Base-by-base conservation (phyloP, 2,329 filamentous ascomycete genomes). In the Fusarium acutatum region DNA sequence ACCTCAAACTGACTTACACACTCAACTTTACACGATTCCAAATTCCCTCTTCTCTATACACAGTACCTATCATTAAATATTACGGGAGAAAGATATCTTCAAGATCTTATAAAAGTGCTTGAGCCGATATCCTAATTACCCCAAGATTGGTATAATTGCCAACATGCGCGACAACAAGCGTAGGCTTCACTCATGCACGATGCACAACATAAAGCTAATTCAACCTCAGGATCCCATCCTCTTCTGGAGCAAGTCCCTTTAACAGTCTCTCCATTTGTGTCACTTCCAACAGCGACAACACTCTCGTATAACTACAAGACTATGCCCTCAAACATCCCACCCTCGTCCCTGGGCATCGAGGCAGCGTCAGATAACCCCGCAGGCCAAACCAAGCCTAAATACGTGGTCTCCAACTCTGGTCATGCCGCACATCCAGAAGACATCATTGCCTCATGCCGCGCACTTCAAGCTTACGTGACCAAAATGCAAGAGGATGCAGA, bases 301-400 rank as follows among this genome's bases (percentile, higher is more conserved):
- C 90, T 99, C 13, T 96, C 96, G 30, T 98, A 98, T 86, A 97
- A 94, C 76, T 98, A 98, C 88, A 96, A 95, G 81, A 89, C 91
- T 17, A 92, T 98, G 80, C 94, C 96, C 1, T 96, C 94, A 2
- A 93, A 94, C 5, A 89, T 98, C 0, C 96, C 96, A 5, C 78
- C 82, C 7, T 82, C 82, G 4, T 74, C 78, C 32, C 69, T 83
- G 28, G 81, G 81, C 62, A 79, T 84, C 32, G 77, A 80, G 26
- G 81, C 81, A 20, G 80, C 82, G 26, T 79, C 82, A 78, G 74
- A 83, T 79, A 65, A 78, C 75, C 64, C 81, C 69, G 69, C 80
- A 69, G 70, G 76, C 70, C 73, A 83, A 78, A 72, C 83, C n/a
- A 92, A 89, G 75, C 87, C 87, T 35, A 88, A 88, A 73, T 98